These are phyloP conservation scores for Candida mattraensis DNA, from an alignment of 805 yeast species.

Conservation along the genomic window DNA sequence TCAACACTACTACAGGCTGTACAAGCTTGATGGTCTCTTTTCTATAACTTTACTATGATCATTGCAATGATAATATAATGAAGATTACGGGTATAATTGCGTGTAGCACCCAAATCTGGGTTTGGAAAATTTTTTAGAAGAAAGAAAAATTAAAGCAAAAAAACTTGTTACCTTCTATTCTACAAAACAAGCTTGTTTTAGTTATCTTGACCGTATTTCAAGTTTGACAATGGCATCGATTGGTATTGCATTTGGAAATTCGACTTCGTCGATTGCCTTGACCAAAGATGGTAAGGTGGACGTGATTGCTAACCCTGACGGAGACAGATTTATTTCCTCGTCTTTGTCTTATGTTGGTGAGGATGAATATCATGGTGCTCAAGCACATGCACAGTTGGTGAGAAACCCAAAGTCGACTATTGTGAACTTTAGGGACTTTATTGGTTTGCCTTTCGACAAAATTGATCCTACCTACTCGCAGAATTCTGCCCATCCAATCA, in stretches of 20 bases:
- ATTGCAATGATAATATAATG: constrained; percentile 1
- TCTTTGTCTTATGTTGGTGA: constrained; percentile 87
- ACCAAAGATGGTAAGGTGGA: constrained; percentile 91
- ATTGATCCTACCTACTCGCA: constrained; percentile 66
- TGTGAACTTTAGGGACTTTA: constrained; percentile 87
- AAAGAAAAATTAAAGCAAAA: constrained; percentile 7
- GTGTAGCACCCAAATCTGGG: constrained; percentile 8
- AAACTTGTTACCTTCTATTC: too few species aligned
- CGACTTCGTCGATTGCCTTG: constrained; percentile 91
- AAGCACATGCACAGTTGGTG: constrained; percentile 87
- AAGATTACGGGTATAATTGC: too few species aligned
- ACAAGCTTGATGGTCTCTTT: too few species aligned
- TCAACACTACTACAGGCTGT: too few species aligned
- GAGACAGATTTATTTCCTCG: constrained; percentile 96
- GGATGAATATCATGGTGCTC: constrained; percentile 97
- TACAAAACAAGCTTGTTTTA: too few species aligned
- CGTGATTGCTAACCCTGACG: constrained; percentile 98
- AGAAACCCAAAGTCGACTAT: constrained; percentile 89
- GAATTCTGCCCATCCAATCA: constrained; percentile 65
- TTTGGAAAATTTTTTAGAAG: not conserved
- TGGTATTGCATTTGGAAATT: constrained; percentile 96
- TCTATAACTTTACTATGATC: constrained; percentile 2
- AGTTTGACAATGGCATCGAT: constrained; percentile 53
- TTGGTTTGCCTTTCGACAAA: constrained; percentile 72
- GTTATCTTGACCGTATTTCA: constrained; percentile 2